Percentiles rank a stretch among this genome's conserved stretches.
Evolutionary conservation across 108 stramenopile genomes (phyloP).

Genomic region (Phaeodactylum tricornutum): DNA sequence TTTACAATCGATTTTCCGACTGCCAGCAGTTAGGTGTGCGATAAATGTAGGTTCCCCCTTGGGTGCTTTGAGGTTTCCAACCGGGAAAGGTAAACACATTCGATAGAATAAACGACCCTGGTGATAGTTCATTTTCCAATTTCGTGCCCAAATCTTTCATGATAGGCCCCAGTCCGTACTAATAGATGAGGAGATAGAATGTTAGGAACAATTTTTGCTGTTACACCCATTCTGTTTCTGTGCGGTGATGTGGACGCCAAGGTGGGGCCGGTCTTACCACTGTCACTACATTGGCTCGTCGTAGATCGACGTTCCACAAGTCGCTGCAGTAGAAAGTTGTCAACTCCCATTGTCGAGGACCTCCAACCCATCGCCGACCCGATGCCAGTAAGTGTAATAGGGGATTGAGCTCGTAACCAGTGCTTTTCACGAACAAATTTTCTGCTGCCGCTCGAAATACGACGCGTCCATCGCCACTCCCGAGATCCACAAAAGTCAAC

Average conservation of each 20-base stretch:
- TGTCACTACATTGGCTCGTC: slow-evolving; percentile 36
- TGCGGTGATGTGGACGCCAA: too few species aligned
- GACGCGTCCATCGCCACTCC: slow-evolving; percentile 50
- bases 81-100: slow-evolving; percentile 54
- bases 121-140: slow-evolving; percentile 34
- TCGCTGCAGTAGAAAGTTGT: slow-evolving; percentile 33
- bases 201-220: neutral
- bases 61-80: slow-evolving; percentile 23
- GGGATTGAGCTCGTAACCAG: slow-evolving; percentile 50
- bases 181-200: neutral
- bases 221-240: too few species aligned
- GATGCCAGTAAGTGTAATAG: slow-evolving; percentile 25
- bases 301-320: slow-evolving; percentile 40
- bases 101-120: slow-evolving; percentile 39
- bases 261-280: too few species aligned
- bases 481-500: slow-evolving; percentile 40
- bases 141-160: slow-evolving; percentile 44
- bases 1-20: neutral
- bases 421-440: slow-evolving; percentile 29
- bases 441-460: slow-evolving; percentile 52
- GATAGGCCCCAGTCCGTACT: slow-evolving; percentile 50
- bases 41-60: slow-evolving; percentile 11
- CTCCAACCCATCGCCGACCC: slow-evolving; percentile 17
- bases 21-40: slow-evolving; percentile 4
- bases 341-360: slow-evolving; percentile 31